Evolutionary conservation across 108 stramenopile species (phyloP).

Genomic region (Aurantiochytrium sp.): DNA sequence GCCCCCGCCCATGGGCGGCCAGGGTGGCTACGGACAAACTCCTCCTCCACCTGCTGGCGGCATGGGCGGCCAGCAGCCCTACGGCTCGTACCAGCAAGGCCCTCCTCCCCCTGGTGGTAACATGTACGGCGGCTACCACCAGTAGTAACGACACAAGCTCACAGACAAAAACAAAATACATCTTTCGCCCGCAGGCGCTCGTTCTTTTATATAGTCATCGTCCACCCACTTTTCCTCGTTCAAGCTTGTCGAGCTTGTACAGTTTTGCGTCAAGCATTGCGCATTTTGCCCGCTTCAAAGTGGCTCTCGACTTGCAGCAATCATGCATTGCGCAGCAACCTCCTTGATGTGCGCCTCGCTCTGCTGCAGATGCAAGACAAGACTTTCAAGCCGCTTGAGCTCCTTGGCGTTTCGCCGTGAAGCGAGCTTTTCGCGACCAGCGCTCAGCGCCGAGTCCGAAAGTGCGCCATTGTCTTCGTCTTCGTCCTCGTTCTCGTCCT

Average conservation of each 20-base stretch:
- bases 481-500: no score
- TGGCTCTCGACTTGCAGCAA: not conserved
- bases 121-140: not conserved
- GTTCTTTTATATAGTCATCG: no score
- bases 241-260: no score
- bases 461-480: no score
- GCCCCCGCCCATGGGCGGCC: not conserved
- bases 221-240: no score
- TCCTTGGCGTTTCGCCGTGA: not conserved
- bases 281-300: no score
- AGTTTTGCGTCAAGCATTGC: no score
- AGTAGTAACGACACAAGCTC: not conserved
- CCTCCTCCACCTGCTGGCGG: not conserved
- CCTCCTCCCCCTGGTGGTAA: not conserved
- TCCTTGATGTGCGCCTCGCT: not conserved
- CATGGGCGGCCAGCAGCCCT: not conserved
- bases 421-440: not conserved
- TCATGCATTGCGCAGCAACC: not conserved
- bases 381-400: not conserved
- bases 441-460: no score
- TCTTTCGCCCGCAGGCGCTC: no score
- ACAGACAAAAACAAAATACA: no score
- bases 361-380: not conserved
- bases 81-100: not conserved
- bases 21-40: not conserved